Evolutionary conservation across 345 rosid species (phyloP), one percentile per base, ranked within the genome.

Genomic region (Gossypium thurberi): DNA sequence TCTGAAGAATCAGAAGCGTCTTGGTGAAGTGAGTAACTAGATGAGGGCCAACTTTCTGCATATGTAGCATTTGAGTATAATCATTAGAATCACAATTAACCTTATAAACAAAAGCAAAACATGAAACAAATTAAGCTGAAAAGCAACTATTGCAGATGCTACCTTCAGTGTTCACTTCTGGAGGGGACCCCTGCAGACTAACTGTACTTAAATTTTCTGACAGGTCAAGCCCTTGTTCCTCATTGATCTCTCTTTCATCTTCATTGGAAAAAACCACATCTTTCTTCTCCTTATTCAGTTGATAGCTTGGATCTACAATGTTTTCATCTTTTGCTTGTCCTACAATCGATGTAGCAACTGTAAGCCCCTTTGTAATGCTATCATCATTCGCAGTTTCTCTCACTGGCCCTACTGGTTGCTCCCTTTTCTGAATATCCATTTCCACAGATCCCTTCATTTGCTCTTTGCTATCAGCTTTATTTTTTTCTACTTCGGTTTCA

Each of bases 211-310:
- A 56, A 14, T 51, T 47, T 50, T 76, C 82, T 50, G 55, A 44
- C 44, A 58, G 42, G 61, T 78, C 59, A 10, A 69, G 64, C 10
- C 75, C 80, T 56, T 52, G 66, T 69, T 57, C 74, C 26, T 62
- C 76, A 5, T 68, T 75, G 44, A 56, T 75, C 52, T 77, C 81
- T 64, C 71, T 75, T 70, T 75, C 81, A 52, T 76, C 78, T 65
- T 51, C 74, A 68, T 74, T 75, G 2, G 76, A 51, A 17, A 63
- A 66, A 43, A 13, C 46, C 65, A 44, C 55, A 55, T 20, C 63
- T 46, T 70, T 71, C 42, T 67, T 33, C 64, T 48, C 52, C 59
- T 4, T 42, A 13, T 44, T 48, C 72, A 43, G 57, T 59, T 2
- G 79, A 21, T 44, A 8, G 12, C 75, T 53, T 74, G 26, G 48